Evolutionary conservation across 2,329 filamentous ascomycete genomes (phyloP).

Genomic region (Salinomyces thailandicus): DNA sequence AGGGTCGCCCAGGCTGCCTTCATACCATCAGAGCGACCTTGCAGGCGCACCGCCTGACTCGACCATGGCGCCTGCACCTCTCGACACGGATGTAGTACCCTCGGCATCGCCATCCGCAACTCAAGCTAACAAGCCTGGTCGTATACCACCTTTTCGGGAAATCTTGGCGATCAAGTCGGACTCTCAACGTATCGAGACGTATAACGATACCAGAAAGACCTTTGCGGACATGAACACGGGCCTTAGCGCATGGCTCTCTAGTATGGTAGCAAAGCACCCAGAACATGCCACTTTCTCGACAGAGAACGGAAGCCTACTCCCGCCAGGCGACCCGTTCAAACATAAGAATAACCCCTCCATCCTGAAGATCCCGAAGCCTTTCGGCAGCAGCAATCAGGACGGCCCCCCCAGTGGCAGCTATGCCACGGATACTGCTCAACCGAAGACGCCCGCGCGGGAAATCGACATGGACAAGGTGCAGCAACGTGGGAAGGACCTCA

Average conservation of each 20-base stretch:
- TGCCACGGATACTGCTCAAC: conserved; percentile 6
- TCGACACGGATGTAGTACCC: background rate
- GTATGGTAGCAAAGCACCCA: conserved; percentile 40
- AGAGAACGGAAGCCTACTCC: conserved; percentile 27
- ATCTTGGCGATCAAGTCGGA: conserved; percentile 60
- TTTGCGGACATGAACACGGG: conserved; percentile 67
- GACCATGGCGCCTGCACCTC: background rate
- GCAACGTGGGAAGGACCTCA: conserved; percentile 76
- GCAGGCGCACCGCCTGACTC: background rate
- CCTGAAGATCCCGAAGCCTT: conserved; percentile 11
- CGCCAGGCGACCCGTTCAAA: conserved; percentile 1
- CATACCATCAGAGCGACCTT: conserved; percentile 6
- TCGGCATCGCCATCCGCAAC: background rate
- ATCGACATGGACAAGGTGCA: conserved; percentile 43
- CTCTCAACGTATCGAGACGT: conserved; percentile 61
- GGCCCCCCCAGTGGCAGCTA: background rate
- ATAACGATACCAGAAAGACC: conserved; percentile 59
- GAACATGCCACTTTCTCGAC: conserved; percentile 41
- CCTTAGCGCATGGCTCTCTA: conserved; percentile 50
- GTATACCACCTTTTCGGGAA: conserved; percentile 57
- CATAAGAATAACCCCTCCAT: conserved; percentile 19
- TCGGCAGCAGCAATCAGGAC: conserved; percentile 1
- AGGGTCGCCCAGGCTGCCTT: conserved; percentile 3
- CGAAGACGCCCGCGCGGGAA: conserved; percentile 1
- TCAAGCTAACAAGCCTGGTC: background rate